Evolutionary conservation across 371 early-diverging fungal genomes (phyloP), one percentile per base, ranked within the genome.

Genomic region (Mucor lusitanicus): DNA sequence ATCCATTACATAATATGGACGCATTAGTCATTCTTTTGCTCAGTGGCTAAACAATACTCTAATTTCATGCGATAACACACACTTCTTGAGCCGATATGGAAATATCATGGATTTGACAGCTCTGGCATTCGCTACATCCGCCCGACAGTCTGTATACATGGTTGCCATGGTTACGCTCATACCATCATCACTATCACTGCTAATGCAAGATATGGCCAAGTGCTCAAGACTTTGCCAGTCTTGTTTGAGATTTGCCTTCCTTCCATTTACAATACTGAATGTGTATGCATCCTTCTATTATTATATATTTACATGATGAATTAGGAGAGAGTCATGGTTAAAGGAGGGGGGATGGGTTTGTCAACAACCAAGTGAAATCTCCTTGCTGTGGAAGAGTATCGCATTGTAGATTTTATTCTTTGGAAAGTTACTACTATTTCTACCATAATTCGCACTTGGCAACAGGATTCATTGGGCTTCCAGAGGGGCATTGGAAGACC

Each of bases 401-500:
- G 1, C 13, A 8, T 13, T 11, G 37, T 12, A 37, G 13, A 37
- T 37, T 50, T 50, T 50, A 50, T 50, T 50, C 23, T 50, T 12
- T 4, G 11, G 23, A 30, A 6, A n/a, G n/a, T n/a, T n/a, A 21
- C 5, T 13, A 13, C 6, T 7, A 44, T 4, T 44, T 50, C 12
- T 81, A 87, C 86, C 86, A 85, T 11, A 86, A 59, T 33, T 76
- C 70, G 61, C 86, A 86, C 63, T 86, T 85, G 6, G 79, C 68
- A 19, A 44, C 59, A 17, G 88, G 87, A 35, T 88, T 88, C 86
- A 88, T 86, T 2, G 77, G 79, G 9, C 77, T 72, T 21, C 77
- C 78, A 19, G 69, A 71, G 25, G 81, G 77, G 59, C 92, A 93
- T 9, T 82, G 72, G 77, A 87, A 93, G 3, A 83, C 88, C 13